These are phyloP conservation scores for Candida frijolesensis DNA, from an alignment of 1,139 yeast genomes.

Conservation along the genomic window DNA sequence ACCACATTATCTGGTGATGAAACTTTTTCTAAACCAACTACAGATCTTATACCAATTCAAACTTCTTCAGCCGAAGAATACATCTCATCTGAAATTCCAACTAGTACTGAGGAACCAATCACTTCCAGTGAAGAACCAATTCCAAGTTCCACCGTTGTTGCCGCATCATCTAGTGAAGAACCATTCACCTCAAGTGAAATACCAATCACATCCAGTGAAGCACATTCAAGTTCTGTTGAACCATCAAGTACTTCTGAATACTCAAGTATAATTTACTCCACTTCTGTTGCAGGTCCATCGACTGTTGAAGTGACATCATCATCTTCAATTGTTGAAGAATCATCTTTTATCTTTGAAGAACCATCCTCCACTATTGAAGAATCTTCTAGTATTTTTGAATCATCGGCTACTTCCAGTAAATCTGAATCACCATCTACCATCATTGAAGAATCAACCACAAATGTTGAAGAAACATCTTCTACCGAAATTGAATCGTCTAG, in stretches of 20 bases:
- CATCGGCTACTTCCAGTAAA: neutral
- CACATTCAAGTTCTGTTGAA: neutral
- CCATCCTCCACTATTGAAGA: neutral
- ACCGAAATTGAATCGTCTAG: neutral
- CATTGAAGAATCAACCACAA: neutral
- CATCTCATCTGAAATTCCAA: slow-evolving; percentile 2
- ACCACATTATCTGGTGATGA: slow-evolving; percentile 6
- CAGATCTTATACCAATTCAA: neutral
- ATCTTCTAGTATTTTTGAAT: neutral
- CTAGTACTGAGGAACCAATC: slow-evolving; percentile 1
- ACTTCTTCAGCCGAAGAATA: neutral
- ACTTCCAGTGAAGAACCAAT: neutral
- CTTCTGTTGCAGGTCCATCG: slow-evolving; percentile 2
- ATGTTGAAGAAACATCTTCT: neutral
- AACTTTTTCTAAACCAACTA: slow-evolving; percentile 2
- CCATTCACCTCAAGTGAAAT: neutral
- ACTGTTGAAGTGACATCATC: neutral
- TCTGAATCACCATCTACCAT: neutral
- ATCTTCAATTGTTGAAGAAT: neutral
- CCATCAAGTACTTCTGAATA: neutral
- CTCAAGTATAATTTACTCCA: neutral
- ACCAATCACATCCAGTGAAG: neutral
- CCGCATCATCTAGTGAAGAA: slow-evolving; percentile 2
- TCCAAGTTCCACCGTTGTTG: neutral
- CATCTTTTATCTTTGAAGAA: neutral